Base-by-base conservation (phyloP, 345 rosid genomes). In the Reutealis trisperma region DNA sequence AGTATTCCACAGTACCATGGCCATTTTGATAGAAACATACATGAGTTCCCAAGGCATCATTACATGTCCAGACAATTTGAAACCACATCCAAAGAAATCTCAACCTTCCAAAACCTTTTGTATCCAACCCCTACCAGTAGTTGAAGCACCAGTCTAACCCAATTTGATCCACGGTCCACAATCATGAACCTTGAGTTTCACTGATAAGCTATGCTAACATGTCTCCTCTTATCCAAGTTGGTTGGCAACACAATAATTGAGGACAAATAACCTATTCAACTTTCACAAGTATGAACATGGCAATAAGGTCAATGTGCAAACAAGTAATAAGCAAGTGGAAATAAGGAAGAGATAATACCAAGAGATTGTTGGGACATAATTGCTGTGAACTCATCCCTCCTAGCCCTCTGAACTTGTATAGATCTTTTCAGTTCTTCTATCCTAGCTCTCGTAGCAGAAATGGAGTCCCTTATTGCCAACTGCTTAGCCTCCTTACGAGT, bases 401-500 rank as follows among this genome's bases (percentile, higher is more conserved):
- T 87, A 45, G 92, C 85, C 79, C 83, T 91, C 74, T 87, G 95
- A 74, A 82, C 74, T 78, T 86, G 91, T 75, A 89, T 59, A 66
- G 71, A 79, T 75, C 85, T 89, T 84, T 84, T 83, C 79, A 92
- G 92, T 55, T 85, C 86, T 79, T 87, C 90, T 45, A 87, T 73
- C 77, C 90, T 85, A 69, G 89, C 84, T 67, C 88, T 90, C 47
- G 82, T 64, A 45, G 88, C 90, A 78, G 90, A 86, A 71, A 96
- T 84, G 42, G 91, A 81, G 67, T 92, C 98, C 83, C 86, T 85
- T 52, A 79, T 76, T 6, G 86, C 89, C 90, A 93, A 85, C 78
- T 89, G 92, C 72, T 85, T 86, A 13, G 92, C 97, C 85, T 93
- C 99, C 76, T 81, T 86, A 74, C 88, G 90, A 0, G 95, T 92